Percentiles rank a stretch among this genome's conserved stretches.
Conservation (phyloP, 2,329 filamentous ascomycete species). For the Ophiocordyceps camponoti-leonardi region DNA sequence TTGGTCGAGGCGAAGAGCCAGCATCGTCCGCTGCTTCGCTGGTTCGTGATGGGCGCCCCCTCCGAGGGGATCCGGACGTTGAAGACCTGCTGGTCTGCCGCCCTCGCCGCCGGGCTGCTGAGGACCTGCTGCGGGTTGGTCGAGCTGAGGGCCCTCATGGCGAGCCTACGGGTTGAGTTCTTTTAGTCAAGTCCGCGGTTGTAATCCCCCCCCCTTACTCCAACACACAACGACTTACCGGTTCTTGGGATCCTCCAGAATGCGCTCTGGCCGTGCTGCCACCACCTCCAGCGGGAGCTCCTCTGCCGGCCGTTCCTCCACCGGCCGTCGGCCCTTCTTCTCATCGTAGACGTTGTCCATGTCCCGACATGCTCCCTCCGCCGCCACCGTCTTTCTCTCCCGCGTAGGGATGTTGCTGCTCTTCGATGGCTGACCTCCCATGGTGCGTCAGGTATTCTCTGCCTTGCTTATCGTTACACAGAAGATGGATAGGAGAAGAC, state of each 20-base stretch:
- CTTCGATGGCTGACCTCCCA: constrained; percentile 29
- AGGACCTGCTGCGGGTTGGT: constrained; percentile 51
- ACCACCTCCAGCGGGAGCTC: constrained; percentile 33
- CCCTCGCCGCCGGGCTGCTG: constrained; percentile 40
- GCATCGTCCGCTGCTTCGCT: constrained; percentile 65
- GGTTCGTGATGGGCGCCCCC: constrained; percentile 70
- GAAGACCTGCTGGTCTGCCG: constrained; percentile 63
- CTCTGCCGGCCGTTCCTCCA: constrained; percentile 15
- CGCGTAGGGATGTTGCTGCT: constrained; percentile 8
- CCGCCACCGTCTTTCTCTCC: constrained; percentile 26
- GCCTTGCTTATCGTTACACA: no score
- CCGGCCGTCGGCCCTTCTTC: constrained; percentile 8
- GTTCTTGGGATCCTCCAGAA: constrained; percentile 49
- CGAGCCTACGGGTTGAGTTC: constrained; percentile 38
- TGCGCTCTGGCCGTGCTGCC: constrained; percentile 40
- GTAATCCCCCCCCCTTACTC: no score
- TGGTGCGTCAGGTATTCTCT: constrained; percentile 6
- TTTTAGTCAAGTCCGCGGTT: no score
- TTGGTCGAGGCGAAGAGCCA: constrained; percentile 92
- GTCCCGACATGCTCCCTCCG: constrained; percentile 5
- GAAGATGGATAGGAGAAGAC: not conserved
- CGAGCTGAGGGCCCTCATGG: constrained; percentile 53
- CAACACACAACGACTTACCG: constrained; percentile 23
- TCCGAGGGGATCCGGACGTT: constrained; percentile 70
- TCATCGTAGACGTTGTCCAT: constrained; percentile 20